Evolutionary conservation across 1,139 yeast species (phyloP).

Genomic region (Yarrowia galli): DNA sequence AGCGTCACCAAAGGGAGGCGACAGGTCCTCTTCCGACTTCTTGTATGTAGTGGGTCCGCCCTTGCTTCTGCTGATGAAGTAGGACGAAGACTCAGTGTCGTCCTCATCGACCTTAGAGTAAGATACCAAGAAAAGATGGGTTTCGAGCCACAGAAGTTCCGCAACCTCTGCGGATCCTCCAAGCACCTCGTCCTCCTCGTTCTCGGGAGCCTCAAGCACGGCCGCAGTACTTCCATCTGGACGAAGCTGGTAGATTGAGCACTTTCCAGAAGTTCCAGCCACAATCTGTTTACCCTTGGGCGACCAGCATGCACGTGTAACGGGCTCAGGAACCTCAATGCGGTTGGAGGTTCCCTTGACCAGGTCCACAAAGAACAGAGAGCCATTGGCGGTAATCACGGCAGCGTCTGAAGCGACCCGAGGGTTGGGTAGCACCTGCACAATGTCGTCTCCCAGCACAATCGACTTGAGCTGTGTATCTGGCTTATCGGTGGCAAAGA

Average conservation of each 20-base stretch:
- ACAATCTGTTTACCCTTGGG: conserved; percentile 51
- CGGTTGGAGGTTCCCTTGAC: conserved; percentile 3
- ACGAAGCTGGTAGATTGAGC: conserved; percentile 28
- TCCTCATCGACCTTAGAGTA: conserved; percentile 41
- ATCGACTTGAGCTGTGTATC: conserved; percentile 1
- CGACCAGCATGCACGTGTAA: conserved; percentile 50
- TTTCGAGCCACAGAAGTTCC: conserved; percentile 43
- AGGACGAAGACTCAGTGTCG: conserved; percentile 26
- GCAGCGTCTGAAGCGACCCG: conserved; percentile 44
- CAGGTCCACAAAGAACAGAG: conserved; percentile 41
- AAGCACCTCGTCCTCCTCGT: conserved; percentile 45
- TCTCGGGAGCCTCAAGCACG: conserved; percentile 43
- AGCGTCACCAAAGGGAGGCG: conserved; percentile 65
- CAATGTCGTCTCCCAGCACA: conserved; percentile 9
- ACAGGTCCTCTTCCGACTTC: conserved; percentile 52
- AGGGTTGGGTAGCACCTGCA: conserved; percentile 43
- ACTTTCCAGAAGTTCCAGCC: conserved; percentile 42
- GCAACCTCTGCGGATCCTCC: conserved; percentile 27
- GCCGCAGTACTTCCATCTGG: conserved; percentile 46
- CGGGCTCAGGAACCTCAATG: conserved; percentile 43
- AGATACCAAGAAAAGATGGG: conserved; percentile 47
- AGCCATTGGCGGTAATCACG: conserved; percentile 43
- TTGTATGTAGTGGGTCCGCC: neutral
- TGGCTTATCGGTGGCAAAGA: conserved; percentile 28
- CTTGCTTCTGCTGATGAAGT: conserved; percentile 7